phyloP scores from a whole-genome alignment of 495 filamentous ascomycete genomes.

The Hyphodiscus hymeniophilus region DNA sequence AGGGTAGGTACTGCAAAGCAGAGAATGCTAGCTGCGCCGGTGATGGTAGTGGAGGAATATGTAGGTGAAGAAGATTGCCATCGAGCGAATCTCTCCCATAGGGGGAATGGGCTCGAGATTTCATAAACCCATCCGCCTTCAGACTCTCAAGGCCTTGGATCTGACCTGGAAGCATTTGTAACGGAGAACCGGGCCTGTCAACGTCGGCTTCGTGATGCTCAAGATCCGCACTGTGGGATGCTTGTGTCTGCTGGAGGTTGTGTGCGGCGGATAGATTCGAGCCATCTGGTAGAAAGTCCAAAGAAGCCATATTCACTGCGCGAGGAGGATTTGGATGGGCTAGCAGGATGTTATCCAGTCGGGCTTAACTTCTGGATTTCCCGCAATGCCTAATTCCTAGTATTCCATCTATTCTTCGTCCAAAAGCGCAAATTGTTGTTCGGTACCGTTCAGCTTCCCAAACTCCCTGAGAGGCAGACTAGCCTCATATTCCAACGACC shows the following conservation, averaged over 20 bases:
- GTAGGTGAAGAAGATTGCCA: conserved; percentile 9
- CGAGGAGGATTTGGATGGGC: not conserved
- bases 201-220: not conserved
- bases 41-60: conserved; percentile 15
- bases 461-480: no score
- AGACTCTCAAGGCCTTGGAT: conserved; percentile 18
- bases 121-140: conserved; percentile 1
- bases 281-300: not conserved
- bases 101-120: conserved; percentile 13
- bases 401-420: no score
- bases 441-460: no score
- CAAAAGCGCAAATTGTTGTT: no score
- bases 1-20: conserved; percentile 59
- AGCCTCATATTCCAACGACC: no score
- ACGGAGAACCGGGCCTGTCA: conserved; percentile 10
- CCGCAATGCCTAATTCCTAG: no score
- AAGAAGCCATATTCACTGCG: conserved; percentile 4
- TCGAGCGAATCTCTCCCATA: conserved; percentile 1
- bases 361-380: no score
- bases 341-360: no score
- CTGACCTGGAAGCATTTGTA: conserved; percentile 14
- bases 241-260: not conserved
- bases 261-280: not conserved
- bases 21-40: conserved; percentile 47
- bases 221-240: not conserved